Percentiles rank a stretch among this genome's conserved stretches.
These are phyloP conservation scores for Apophysomyces ossiformis DNA, from an alignment of 371 early-diverging fungal genomes.

Conservation along the genomic window DNA sequence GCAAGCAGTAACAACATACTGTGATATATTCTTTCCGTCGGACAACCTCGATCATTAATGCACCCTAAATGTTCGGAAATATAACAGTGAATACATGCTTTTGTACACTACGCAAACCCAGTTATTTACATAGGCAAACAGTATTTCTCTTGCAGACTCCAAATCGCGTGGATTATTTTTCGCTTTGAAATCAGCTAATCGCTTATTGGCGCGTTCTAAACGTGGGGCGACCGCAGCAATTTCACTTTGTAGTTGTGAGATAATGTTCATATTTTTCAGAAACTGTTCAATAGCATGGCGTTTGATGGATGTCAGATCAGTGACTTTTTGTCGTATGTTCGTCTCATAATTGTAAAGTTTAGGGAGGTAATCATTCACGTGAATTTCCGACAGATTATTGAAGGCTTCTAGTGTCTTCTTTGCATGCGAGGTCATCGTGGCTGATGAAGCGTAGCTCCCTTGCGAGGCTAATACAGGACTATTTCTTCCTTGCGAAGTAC, in stretches of 20 bases:
- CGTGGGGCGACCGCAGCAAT: slow-evolving; percentile 44
- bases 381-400: slow-evolving; percentile 64
- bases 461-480: neutral
- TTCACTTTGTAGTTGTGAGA: slow-evolving; percentile 57
- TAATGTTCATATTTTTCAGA: slow-evolving; percentile 36
- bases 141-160: slow-evolving; percentile 28
- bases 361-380: slow-evolving; percentile 66
- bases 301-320: slow-evolving; percentile 30
- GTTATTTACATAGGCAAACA: slow-evolving; percentile 46
- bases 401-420: slow-evolving; percentile 61
- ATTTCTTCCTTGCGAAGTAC: neutral
- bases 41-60: slow-evolving; percentile 71
- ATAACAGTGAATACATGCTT: no score
- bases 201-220: slow-evolving; percentile 30
- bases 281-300: slow-evolving; percentile 43
- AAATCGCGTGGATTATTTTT: slow-evolving; percentile 26
- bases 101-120: no score
- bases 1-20: slow-evolving; percentile 28
- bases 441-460: neutral
- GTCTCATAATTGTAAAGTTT: slow-evolving; percentile 41
- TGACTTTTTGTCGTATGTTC: slow-evolving; percentile 38
- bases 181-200: slow-evolving; percentile 31
- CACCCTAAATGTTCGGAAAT: slow-evolving; percentile 43
- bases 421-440: slow-evolving; percentile 21
- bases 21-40: slow-evolving; percentile 70